These are phyloP conservation scores for Cytospora leucostoma DNA, from an alignment of 2,329 filamentous ascomycete species.

Conservation along the genomic window DNA sequence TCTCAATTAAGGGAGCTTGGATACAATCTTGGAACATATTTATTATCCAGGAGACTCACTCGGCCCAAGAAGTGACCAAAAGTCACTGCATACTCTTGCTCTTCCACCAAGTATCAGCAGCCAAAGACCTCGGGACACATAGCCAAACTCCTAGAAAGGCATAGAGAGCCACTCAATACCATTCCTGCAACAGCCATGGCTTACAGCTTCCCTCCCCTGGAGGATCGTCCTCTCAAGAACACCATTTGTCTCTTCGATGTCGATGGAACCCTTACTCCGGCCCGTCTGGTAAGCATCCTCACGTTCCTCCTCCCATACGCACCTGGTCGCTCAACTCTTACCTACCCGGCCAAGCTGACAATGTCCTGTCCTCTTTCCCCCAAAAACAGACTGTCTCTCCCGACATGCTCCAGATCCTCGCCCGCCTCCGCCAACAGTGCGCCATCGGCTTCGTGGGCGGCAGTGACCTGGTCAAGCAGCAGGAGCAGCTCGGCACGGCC, in stretches of 20 bases:
- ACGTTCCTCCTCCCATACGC: background rate
- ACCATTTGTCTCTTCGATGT: constrained; percentile 97
- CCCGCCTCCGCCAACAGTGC: constrained; percentile 79
- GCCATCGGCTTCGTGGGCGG: constrained; percentile 93
- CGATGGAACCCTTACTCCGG: constrained; percentile 84
- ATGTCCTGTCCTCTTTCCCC: background rate
- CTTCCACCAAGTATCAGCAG: background rate
- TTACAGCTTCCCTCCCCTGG: constrained; percentile 68
- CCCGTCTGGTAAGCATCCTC: constrained; percentile 63
- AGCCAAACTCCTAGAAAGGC: background rate
- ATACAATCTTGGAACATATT: background rate
- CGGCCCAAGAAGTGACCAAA: background rate
- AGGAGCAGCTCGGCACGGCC: constrained; percentile 83
- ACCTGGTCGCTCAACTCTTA: constrained; percentile 1
- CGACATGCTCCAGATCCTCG: constrained; percentile 82
- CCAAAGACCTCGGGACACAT: background rate
- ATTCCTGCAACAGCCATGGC: constrained; percentile 41
- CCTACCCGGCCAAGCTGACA: constrained; percentile 29
- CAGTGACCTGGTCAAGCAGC: constrained; percentile 88
- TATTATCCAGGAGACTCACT: background rate
- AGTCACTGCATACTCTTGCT: background rate
- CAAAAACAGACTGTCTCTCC: constrained; percentile 62
- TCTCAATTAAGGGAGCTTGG: background rate
- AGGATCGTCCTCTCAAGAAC: constrained; percentile 84
- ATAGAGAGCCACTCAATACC: background rate